phyloP scores from a whole-genome alignment of 1,284 basidiomycete genomes.

The Fistulina hepatica region DNA sequence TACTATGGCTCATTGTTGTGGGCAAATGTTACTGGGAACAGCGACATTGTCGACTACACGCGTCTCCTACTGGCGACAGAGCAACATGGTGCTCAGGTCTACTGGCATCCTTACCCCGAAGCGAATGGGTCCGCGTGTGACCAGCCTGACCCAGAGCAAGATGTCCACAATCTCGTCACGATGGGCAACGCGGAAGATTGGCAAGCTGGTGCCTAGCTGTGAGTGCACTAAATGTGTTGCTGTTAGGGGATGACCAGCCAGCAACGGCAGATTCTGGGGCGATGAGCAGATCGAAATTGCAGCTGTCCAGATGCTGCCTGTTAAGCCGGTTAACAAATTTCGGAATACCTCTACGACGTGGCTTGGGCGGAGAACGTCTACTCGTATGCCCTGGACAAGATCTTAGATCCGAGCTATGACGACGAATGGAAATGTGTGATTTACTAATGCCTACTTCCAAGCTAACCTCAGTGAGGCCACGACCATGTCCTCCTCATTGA shows the following conservation, averaged over 20 bases:
- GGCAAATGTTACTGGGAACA: conserved; percentile 22
- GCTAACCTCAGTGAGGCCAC: conserved; percentile 19
- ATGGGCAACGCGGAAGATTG: conserved; percentile 27
- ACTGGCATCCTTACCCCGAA: conserved; percentile 27
- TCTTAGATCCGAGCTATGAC: conserved; percentile 20
- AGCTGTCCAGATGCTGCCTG: conserved; percentile 27
- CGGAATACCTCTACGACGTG: conserved; percentile 25
- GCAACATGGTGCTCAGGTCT: conserved; percentile 24
- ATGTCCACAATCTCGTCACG: conserved; percentile 21
- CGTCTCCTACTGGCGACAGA: conserved; percentile 25
- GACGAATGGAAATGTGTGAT: conserved; percentile 27
- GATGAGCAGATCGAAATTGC: conserved; percentile 24
- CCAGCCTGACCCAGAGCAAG: conserved; percentile 25
- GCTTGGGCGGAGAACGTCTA: conserved; percentile 21
- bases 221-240: conserved; percentile 10
- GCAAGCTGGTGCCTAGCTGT: conserved; percentile 27
- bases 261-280: conserved; percentile 23
- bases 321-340: conserved; percentile 26
- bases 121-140: conserved; percentile 22
- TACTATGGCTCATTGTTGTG: conserved; percentile 25
- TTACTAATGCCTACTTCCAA: conserved; percentile 23
- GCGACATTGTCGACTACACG: conserved; percentile 22
- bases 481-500: conserved; percentile 21
- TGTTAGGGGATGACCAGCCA: not conserved
- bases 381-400: conserved; percentile 20